A percentile compares a stretch with the other conserved stretches of the same genome.
Conservation (phyloP, 495 filamentous ascomycete genomes). For the Xylaria bambusicola region DNA sequence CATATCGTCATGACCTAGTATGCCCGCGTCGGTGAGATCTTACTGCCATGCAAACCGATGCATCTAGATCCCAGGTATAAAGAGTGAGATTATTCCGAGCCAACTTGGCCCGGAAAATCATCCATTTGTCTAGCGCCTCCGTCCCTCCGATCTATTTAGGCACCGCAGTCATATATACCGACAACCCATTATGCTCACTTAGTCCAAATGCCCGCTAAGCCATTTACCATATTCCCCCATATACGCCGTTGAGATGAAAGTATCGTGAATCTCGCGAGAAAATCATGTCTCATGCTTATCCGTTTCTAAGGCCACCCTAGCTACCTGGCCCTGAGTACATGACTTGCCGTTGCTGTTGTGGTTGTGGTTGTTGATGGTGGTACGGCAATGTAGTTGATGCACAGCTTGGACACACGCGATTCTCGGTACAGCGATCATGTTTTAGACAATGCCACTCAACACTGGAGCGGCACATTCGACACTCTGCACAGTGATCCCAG, state of each 20-base stretch:
- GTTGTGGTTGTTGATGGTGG: conserved; percentile 54
- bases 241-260: conserved; percentile 20
- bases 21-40: too few species aligned
- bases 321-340: conserved; percentile 9
- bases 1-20: too few species aligned
- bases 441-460: conserved; percentile 35
- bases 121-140: conserved; percentile 6
- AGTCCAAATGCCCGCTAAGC: conserved; percentile 15
- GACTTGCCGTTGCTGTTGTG: conserved; percentile 33
- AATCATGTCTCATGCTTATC: conserved; percentile 15
- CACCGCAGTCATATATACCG: conserved; percentile 16
- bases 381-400: conserved; percentile 26
- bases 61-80: neutral
- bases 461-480: conserved; percentile 28
- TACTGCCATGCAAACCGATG: too few species aligned
- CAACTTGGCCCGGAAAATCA: neutral
- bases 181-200: conserved; percentile 22
- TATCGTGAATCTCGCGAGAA: conserved; percentile 13
- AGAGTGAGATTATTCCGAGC: conserved; percentile 6
- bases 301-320: neutral
- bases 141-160: conserved; percentile 16
- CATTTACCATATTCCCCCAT: conserved; percentile 13
- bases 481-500: conserved; percentile 33
- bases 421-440: conserved; percentile 28
- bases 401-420: conserved; percentile 30